phyloP scores from a whole-genome alignment of 1,284 basidiomycete genomes.

The Microbotryum lychnidis-dioicae region DNA sequence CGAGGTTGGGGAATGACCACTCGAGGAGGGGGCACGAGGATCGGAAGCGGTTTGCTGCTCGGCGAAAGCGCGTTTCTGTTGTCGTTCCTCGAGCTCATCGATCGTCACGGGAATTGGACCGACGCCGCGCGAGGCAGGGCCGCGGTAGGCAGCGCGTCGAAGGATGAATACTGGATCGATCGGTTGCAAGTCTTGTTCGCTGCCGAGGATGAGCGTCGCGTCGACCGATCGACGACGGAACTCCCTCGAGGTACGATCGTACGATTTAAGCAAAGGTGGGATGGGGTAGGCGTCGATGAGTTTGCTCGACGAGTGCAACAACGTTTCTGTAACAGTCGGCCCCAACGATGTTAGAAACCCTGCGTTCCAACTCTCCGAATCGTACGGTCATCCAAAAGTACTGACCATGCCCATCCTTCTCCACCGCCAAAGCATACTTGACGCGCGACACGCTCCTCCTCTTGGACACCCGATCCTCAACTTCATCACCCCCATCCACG shows the following conservation, averaged over 20 bases:
- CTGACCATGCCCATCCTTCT: conserved; percentile 47
- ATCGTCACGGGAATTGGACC: conserved; percentile 22
- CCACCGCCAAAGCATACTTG: conserved; percentile 65
- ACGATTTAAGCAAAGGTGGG: conserved; percentile 61
- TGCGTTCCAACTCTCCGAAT: not conserved
- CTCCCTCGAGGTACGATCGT: conserved; percentile 54
- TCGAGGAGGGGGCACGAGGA: not conserved
- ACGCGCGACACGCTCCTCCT: conserved; percentile 67
- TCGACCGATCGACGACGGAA: conserved; percentile 82
- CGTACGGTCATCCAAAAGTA: conserved; percentile 7
- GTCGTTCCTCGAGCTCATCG: conserved; percentile 28
- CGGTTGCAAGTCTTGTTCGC: conserved; percentile 61
- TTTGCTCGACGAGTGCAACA: conserved; percentile 65
- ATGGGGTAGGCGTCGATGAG: conserved; percentile 73
- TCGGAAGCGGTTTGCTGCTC: too few relatives aligned
- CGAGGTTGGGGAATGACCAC: not conserved
- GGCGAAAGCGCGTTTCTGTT: conserved; percentile 6
- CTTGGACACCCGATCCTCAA: conserved; percentile 81
- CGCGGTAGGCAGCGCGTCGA: conserved; percentile 19
- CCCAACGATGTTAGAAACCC: conserved; percentile 14
- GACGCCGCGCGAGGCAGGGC: conserved; percentile 7
- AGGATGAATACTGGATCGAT: conserved; percentile 86
- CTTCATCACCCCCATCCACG: conserved; percentile 92
- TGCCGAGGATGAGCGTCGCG: conserved; percentile 60
- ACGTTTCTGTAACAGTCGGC: conserved; percentile 52